Evolutionary conservation across 148 eudicot species (phyloP).

Genomic region (Cornus suecica): DNA sequence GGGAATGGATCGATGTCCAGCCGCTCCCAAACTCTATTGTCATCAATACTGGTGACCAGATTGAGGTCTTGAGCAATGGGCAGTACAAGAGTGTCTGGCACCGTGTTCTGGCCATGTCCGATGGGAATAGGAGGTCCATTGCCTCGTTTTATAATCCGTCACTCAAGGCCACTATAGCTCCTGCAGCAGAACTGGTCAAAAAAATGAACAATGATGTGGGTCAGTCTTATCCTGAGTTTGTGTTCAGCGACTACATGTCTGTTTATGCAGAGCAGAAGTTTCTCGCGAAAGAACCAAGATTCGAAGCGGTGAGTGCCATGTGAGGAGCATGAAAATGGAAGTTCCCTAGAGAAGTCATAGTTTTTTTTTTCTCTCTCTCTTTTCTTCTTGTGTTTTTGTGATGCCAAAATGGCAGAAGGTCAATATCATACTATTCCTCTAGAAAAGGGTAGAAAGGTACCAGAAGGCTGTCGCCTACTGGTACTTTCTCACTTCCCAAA

Average conservation of each 20-base stretch:
- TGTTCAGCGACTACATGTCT: slow-evolving; percentile 85
- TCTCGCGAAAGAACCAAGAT: slow-evolving; percentile 77
- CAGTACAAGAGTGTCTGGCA: slow-evolving; percentile 90
- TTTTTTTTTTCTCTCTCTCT: too few relatives aligned
- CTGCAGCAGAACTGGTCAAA: slow-evolving; percentile 46
- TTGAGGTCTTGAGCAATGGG: slow-evolving; percentile 87
- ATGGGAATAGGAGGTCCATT: slow-evolving; percentile 68
- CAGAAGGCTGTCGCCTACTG: too few relatives aligned
- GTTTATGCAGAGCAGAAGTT: slow-evolving; percentile 83
- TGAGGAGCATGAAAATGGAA: neutral
- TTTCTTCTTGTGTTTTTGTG: too few relatives aligned
- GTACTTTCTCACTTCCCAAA: too few relatives aligned
- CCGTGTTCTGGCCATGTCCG: slow-evolving; percentile 38
- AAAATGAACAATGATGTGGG: slow-evolving; percentile 17
- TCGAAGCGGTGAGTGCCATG: slow-evolving; percentile 61
- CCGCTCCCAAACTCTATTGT: slow-evolving; percentile 70
- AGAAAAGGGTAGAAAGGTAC: too few relatives aligned
- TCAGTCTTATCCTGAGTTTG: slow-evolving; percentile 55
- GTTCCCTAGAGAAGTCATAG: too few relatives aligned
- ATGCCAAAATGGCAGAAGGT: too few relatives aligned
- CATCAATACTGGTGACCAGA: slow-evolving; percentile 88
- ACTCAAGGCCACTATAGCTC: slow-evolving; percentile 55
- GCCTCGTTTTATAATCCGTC: slow-evolving; percentile 91
- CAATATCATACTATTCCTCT: too few relatives aligned
- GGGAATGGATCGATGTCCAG: slow-evolving; percentile 74